Evolutionary conservation across 2,329 filamentous ascomycete species (phyloP), one percentile per base, ranked within the genome.

Genomic region (Penicillium thymicola): DNA sequence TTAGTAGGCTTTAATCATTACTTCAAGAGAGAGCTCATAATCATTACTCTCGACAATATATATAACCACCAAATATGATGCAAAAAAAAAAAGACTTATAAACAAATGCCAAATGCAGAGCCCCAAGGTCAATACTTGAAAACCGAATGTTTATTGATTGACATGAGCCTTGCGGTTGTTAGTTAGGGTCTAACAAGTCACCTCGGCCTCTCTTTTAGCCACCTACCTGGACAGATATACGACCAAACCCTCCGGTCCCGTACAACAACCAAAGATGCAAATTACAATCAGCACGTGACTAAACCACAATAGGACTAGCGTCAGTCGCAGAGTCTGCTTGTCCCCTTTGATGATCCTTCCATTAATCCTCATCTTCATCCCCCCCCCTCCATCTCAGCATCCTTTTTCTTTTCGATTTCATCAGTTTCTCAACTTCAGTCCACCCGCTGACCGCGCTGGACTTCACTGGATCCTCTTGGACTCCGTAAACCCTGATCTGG

Each of bases 401-500:
- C 45, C 41, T 56, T 55, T 41, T 43, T 59, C 23, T 30, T 18
- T 34, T 51, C 40, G 16, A 53, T 61, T 64, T 51, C 43, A 57
- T 57, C 54, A 38, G 49, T 54, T 46, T 43, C 18, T 47, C 47
- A 23, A 42, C 45, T 34, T 38, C 56, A 52, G 54, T 52, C 43
- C 36, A 41, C 44, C 23, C 36, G 34, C 28, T 52, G 55, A 49
- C 37, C 57, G 43, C 27, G 48, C 42, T 46, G 47, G 18, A 42
- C 16, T 55, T 40, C 40, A 34, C 21, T 51, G 49, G 49, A 51
- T 51, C 30, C 55, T n/a, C 38, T 52, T 57, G 60, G 62, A 65
- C 52, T 51, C 56, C 57, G 65, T 71, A 70, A 70, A 60, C 58
- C 65, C 58, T 61, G 57, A 55, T 55, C 55, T 61, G 53, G 50